Evolutionary conservation across 2,329 filamentous ascomycete species (phyloP).

Genomic region (Samsoniella hepiali): DNA sequence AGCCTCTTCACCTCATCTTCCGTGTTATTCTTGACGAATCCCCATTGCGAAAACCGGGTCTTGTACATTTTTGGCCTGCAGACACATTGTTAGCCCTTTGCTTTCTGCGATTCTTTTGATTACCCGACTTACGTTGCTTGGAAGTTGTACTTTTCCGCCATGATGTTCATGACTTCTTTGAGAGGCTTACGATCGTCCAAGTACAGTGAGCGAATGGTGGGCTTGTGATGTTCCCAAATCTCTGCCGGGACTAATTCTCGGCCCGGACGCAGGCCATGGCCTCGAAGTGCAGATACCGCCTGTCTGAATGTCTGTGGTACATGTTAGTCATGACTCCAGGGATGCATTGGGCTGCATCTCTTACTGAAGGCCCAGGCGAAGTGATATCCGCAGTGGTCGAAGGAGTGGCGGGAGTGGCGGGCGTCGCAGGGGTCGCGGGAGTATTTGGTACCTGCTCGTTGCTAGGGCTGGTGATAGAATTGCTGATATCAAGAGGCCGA

Average conservation of each 20-base stretch:
- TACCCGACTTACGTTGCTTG: constrained; percentile 43
- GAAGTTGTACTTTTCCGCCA: constrained; percentile 47
- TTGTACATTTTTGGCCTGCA: constrained; percentile 53
- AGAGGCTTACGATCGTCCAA: constrained; percentile 48
- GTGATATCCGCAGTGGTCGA: constrained; percentile 23
- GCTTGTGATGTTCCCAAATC: constrained; percentile 47
- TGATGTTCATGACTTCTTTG: constrained; percentile 52
- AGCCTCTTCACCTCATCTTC: constrained; percentile 51
- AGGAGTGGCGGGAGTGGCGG: constrained; percentile 15
- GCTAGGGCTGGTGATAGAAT: not conserved
- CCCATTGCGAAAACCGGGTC: constrained; percentile 53
- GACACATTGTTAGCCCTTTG: constrained; percentile 20
- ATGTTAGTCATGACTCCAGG: not conserved
- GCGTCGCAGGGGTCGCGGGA: constrained; percentile 21
- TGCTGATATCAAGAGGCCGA: not conserved
- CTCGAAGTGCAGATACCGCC: constrained; percentile 9
- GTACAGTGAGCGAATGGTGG: constrained; percentile 44
- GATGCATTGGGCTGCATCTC: not conserved
- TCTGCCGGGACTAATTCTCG: constrained; percentile 44
- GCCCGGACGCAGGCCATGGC: constrained; percentile 31
- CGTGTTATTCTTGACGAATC: constrained; percentile 54
- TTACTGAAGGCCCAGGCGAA: constrained; percentile 28
- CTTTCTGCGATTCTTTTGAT: not conserved
- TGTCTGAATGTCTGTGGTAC: not conserved
- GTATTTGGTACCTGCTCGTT: not conserved